A percentile compares a stretch with the other conserved stretches of the same genome.
These are phyloP conservation scores for Pholiota adiposa DNA, from an alignment of 1,284 basidiomycete genomes.

Conservation along the genomic window DNA sequence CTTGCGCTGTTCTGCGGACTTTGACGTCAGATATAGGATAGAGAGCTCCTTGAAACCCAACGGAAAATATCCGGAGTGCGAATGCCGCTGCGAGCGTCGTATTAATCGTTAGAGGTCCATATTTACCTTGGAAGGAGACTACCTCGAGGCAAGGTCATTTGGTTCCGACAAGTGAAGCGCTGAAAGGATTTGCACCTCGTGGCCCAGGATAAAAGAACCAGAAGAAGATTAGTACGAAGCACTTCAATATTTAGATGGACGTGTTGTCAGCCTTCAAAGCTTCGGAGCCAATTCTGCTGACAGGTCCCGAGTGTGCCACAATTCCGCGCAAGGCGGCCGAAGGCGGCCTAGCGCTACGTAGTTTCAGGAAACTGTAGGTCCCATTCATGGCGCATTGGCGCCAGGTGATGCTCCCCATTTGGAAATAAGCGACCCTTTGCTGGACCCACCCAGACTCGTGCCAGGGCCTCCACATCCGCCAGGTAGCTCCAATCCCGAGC, in stretches of 20 bases:
- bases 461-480: too few species aligned
- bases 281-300: too few species aligned
- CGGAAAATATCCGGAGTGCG: background rate
- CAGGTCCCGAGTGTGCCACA: too few species aligned
- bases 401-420: background rate
- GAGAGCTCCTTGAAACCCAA: background rate
- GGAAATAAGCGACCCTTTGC: background rate
- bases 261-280: too few species aligned
- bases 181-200: background rate
- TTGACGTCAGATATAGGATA: background rate
- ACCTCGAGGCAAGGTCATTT: background rate
- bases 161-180: background rate
- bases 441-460: background rate
- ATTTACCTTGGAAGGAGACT: background rate
- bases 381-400: background rate
- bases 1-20: too few species aligned
- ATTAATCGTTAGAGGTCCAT: too few species aligned
- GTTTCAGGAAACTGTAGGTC: background rate
- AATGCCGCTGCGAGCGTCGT: too few species aligned
- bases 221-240: background rate
- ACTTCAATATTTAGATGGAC: background rate
- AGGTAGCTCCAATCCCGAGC: too few species aligned
- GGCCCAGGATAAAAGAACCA: background rate
- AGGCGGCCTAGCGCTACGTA: background rate
- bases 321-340: background rate